Base-by-base conservation (phyloP, 1,139 yeast genomes). In the Diutina mesorugosa region DNA sequence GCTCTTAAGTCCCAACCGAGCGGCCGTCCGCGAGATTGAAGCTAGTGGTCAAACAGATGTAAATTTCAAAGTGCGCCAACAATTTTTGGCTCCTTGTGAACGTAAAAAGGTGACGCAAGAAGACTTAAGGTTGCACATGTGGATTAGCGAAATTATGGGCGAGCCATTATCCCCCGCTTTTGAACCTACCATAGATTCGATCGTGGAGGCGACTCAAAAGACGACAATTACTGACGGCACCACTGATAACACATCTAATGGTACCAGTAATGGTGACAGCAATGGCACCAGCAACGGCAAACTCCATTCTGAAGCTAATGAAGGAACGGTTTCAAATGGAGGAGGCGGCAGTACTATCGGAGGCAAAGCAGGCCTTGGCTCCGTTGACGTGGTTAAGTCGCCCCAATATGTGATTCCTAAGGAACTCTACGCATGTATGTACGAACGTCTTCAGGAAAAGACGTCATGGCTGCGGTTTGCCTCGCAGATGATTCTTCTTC, bases 401-500 rank as follows among this genome's bases (percentile, higher is more conserved):
- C 38, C 30, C 3, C 7, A 47, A 29, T 47, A 47, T 28, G 18
- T 4, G 6, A 30, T 50, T n/a, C 53, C 53, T 4, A 10, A 6
- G 6, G 16, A 30, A 9, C 29, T 50, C 12, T 50, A 32, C 41
- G 26, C 30, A 14, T 14, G 8, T 4, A 8, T 50, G 28, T 50
- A 32, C 45, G 12, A 16, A 5, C 53, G 53, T 10, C 53, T 50
- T 16, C 53, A 32, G 21, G 18, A 8, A 18, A 28, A 28, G 32
- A 32, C 53, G 18, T n/a, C 21, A 16, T 32, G 41, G 45, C 32
- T 38, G 16, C 21, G 53, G 45, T 74, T 74, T 53, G 76, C 87
- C 32, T 69, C 86, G 55, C 90, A 88, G 62, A 91, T 85, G 64
- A 62, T 90, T 10, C 71, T 90, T 51, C 80, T 85, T 57, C 82